Conservation (phyloP, 2,329 filamentous ascomycete species). For the Hymenoscyphus fructigenus region DNA sequence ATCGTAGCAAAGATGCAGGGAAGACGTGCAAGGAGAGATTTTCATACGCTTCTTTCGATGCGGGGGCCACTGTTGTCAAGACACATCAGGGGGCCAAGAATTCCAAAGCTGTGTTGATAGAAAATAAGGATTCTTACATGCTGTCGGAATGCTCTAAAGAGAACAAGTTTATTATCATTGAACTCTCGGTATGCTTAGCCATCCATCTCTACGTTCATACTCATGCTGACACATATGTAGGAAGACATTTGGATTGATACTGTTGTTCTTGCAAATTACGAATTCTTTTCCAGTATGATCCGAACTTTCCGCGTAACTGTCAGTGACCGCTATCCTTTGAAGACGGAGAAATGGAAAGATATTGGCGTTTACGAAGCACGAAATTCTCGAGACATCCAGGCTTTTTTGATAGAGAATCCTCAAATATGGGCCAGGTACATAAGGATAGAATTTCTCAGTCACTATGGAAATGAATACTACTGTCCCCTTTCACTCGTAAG, state of each 20-base stretch:
- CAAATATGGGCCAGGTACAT: slow-evolving; percentile 95
- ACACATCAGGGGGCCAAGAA: slow-evolving; percentile 85
- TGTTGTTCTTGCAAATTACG: slow-evolving; percentile 94
- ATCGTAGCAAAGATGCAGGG: slow-evolving; percentile 84
- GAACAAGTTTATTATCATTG: slow-evolving; percentile 93
- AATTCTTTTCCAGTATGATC: slow-evolving; percentile 98
- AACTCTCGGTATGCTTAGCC: slow-evolving; percentile 74
- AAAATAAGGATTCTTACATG: slow-evolving; percentile 99
- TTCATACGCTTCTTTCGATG: slow-evolving; percentile 97
- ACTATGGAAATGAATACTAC: slow-evolving; percentile 96
- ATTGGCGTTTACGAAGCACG: slow-evolving; percentile 86
- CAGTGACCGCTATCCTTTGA: slow-evolving; percentile 91
- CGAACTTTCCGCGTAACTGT: slow-evolving; percentile 88
- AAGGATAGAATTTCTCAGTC: slow-evolving; percentile 84
- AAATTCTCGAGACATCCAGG: slow-evolving; percentile 90
- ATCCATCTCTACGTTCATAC: neutral
- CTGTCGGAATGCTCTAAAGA: slow-evolving; percentile 81
- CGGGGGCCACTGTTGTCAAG: slow-evolving; percentile 89
- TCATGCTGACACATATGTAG: slow-evolving; percentile 26
- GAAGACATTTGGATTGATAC: slow-evolving; percentile 80
- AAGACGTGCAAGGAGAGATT: slow-evolving; percentile 98
- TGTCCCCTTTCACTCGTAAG: slow-evolving; percentile 88
- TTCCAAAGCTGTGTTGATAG: slow-evolving; percentile 81
- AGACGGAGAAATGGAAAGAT: slow-evolving; percentile 86
- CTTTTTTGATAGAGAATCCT: slow-evolving; percentile 90